Conservation (phyloP, 768 basidiomycete species). For the Calocera viscosa region DNA sequence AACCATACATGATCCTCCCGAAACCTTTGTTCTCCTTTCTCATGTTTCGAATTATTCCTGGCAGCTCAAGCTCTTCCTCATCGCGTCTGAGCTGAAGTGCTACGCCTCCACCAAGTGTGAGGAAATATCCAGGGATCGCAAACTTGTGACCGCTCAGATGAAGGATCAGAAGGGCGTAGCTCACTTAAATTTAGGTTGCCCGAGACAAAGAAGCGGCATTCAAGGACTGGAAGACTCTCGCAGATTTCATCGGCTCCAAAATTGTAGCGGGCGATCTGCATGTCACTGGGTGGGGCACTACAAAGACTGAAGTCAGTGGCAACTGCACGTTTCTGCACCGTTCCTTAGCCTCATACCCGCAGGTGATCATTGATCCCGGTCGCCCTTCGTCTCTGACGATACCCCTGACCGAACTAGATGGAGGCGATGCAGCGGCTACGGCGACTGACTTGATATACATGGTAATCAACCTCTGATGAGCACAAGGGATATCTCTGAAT, state of each 20-base stretch:
- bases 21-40: slow-evolving; percentile 1
- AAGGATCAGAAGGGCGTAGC: not conserved
- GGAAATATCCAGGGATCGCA: slow-evolving; percentile 1
- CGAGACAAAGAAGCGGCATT: slow-evolving; percentile 6
- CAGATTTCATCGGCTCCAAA: not conserved
- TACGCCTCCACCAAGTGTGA: not conserved
- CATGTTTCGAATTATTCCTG: slow-evolving; percentile 3
- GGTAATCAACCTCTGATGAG: not conserved
- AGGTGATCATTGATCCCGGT: not conserved
- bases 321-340: not conserved
- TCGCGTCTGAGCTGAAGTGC: not conserved
- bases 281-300: not conserved
- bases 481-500: not conserved
- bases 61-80: slow-evolving; percentile 6
- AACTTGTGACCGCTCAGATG: not conserved
- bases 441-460: not conserved
- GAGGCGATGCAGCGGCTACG: not conserved
- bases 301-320: not conserved
- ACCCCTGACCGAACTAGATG: not conserved
- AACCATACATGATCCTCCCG: slow-evolving; percentile 2
- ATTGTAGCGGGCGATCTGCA: not conserved
- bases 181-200: slow-evolving; percentile 5
- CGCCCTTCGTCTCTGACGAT: not conserved
- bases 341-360: not conserved
- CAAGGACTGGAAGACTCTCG: slow-evolving; percentile 2